These are phyloP conservation scores for Xerocomus spinulosus DNA, from an alignment of 768 basidiomycete genomes.

Conservation along the genomic window DNA sequence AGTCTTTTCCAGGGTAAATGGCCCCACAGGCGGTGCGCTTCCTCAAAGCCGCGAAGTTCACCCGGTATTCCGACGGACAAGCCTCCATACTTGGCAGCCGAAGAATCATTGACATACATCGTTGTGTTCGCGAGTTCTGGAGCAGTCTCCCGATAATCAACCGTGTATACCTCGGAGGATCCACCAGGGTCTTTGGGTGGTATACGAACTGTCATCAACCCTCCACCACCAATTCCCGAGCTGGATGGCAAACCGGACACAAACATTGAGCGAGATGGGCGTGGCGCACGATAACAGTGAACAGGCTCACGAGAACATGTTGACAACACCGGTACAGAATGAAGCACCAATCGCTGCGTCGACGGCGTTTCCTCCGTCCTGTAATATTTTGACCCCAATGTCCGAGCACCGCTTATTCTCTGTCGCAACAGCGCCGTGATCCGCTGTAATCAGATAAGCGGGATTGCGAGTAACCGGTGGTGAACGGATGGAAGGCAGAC, in stretches of 20 bases:
- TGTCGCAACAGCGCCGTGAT: constrained; percentile 81
- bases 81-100: constrained; percentile 64
- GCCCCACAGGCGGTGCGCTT: constrained; percentile 82
- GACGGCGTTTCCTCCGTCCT: constrained; percentile 85
- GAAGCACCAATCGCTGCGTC: constrained; percentile 81
- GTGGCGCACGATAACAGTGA: not conserved
- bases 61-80: constrained; percentile 88
- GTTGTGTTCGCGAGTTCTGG: constrained; percentile 65
- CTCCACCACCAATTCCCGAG: constrained; percentile 84
- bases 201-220: constrained; percentile 79
- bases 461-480: constrained; percentile 38
- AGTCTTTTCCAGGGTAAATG: constrained; percentile 72
- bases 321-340: constrained; percentile 77
- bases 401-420: constrained; percentile 85
- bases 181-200: constrained; percentile 44
- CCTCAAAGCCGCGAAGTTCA: constrained; percentile 82
- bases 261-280: constrained; percentile 1
- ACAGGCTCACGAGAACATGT: constrained; percentile 78
- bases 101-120: constrained; percentile 66
- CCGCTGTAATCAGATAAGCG: constrained; percentile 56
- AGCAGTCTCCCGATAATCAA: constrained; percentile 89
- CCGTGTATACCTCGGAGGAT: constrained; percentile 57
- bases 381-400: constrained; percentile 73
- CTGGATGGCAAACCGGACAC: constrained; percentile 31
- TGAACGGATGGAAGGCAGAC: not conserved